Base-by-base conservation (phyloP, 768 basidiomycete species). In the Russula virescens region DNA sequence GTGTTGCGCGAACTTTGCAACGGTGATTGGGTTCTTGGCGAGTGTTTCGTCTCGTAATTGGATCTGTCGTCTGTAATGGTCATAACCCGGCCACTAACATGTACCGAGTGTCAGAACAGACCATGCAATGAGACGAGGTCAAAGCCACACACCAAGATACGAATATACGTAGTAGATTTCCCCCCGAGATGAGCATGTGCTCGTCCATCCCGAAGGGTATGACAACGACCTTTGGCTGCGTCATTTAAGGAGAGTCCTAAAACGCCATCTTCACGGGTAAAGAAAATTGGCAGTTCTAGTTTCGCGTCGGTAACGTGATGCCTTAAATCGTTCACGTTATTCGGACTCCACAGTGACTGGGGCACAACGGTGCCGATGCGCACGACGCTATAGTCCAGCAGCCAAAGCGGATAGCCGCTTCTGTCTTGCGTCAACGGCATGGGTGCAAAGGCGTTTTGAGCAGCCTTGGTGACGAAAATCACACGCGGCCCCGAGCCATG, bases 221-320 rank as follows among this genome's bases (percentile, higher is more conserved):
- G 28, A 19, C 48, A 55, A 43, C 52, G 63, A 7, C 53, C 53
- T n/a, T 60, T 50, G 25, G 19, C 31, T 7, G 63, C 58, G n/a
- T 55, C 60, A 1, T 38, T 31, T n/a, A 62, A 21, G 19, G 64
- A 47, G 2, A 65, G 42, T 1, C 64, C 64, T 18, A 65, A 21
- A 10, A 21, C 4, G 43, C 64, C 64, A 14, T 56, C 34, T 7
- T 18, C 16, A n/a, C 52, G 64, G 31, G 25, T 5, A 19, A 65
- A 65, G 61, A 63, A 65, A 25, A 65, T 63, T 2, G 64, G 64
- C 55, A 62, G n/a, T 28, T 65, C 31, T 31, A 65, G 28, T 19
- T 13, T 6, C 23, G 64, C 64, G 1, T 50, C 57, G 26, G 23
- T 11, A n/a, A 65, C 64, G 45, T 65, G 23, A 47, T 48, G 50